Conservation (phyloP, 2,329 filamentous ascomycete species). For the Beauveria sp. region DNA sequence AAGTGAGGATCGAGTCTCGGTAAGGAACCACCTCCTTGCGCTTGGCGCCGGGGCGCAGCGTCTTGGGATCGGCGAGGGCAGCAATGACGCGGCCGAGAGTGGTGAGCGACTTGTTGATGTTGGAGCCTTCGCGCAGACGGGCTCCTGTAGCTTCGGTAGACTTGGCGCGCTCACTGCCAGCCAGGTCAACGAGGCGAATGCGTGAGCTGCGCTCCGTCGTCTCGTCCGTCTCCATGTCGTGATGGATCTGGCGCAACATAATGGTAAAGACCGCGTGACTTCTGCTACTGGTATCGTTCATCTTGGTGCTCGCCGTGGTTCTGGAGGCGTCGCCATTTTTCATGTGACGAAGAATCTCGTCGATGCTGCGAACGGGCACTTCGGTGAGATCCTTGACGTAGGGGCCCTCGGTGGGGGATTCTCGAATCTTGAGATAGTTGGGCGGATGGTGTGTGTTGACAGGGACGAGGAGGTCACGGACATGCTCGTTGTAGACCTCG, state of each 20-base stretch:
- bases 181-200: slow-evolving; percentile 90
- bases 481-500: slow-evolving; percentile 98
- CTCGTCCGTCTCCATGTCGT: slow-evolving; percentile 94
- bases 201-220: slow-evolving; percentile 91
- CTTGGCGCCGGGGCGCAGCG: slow-evolving; percentile 44
- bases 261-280: slow-evolving; percentile 98
- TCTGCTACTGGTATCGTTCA: slow-evolving; percentile 97
- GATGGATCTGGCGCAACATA: slow-evolving; percentile 95
- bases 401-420: slow-evolving; percentile 88
- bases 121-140: slow-evolving; percentile 85
- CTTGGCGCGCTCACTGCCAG: slow-evolving; percentile 90
- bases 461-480: slow-evolving; percentile 83
- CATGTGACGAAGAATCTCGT: slow-evolving; percentile 87
- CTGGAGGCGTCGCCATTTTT: slow-evolving; percentile 79
- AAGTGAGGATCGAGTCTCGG: slow-evolving; percentile 73
- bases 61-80: slow-evolving; percentile 68
- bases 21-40: slow-evolving; percentile 70
- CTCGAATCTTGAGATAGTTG: slow-evolving; percentile 93
- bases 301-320: slow-evolving; percentile 90
- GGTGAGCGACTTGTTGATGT: slow-evolving; percentile 98
- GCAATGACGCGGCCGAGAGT: slow-evolving; percentile 94
- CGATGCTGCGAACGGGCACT: slow-evolving; percentile 77
- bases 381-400: slow-evolving; percentile 97
- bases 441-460: slow-evolving; percentile 62
- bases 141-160: slow-evolving; percentile 90